Base-by-base conservation (phyloP, 1,139 yeast genomes). In the Yamadazyma conglobata region DNA sequence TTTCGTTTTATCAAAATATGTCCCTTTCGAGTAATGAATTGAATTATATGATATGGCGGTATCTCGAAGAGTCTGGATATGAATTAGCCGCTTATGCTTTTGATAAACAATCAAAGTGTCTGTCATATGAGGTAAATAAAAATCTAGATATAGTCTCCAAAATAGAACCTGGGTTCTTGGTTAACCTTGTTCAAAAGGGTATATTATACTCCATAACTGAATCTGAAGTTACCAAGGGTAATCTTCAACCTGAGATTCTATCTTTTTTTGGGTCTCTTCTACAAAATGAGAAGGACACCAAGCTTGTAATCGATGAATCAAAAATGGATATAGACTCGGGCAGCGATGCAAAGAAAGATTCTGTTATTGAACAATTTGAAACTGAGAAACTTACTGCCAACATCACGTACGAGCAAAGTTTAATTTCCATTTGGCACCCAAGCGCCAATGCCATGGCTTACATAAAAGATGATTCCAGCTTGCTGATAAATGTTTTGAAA, bases 1-100 rank as follows among this genome's bases (percentile, higher is more conserved):
- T 16, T 25, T 11, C 26, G 16, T 15, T 24, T 10, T 10, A 6
- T n/a, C 5, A 7, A 11, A 7, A 8, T 21, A 87, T 87, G 96
- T 81, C 95, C 20, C 64, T 91, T 33, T 75, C 94, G 5, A 82
- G 94, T 40, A 78, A 74, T 37, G 95, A 89, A 60, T 71, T 91
- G 37, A 91, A 91, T 64, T 89, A 91, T 54, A 70, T 91, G 50
- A 76, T 91, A 38, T 91, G 96, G 96, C 64, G 97, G 44, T 91
- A 91, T 52, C 69, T 89, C 25, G 95, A 87, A 53, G 98, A 91
- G 54, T 71, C 86, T 6, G 96, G 96, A 2, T 66, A 70, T 35
- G 93, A 84, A 34, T 68, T 86, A 21, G 70, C 94, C 2, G 91
- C 96, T 0, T 79, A 73, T 49, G 94, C 96, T 0, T 60, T 91